Evolutionary conservation across 2,329 filamentous ascomycete species (phyloP).

Genomic region (Rutstroemia sp.): DNA sequence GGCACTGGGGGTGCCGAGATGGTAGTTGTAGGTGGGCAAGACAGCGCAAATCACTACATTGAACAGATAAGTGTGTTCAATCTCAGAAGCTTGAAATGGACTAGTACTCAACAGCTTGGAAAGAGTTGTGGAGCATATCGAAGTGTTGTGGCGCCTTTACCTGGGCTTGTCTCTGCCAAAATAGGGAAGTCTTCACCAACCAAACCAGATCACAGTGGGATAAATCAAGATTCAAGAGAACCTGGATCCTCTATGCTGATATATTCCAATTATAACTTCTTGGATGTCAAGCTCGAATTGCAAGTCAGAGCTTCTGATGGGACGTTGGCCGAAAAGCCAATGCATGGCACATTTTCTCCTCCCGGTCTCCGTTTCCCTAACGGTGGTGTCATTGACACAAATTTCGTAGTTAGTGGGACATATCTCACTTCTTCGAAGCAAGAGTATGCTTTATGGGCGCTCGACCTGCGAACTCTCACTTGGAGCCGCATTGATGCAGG

Average conservation of each 20-base stretch:
- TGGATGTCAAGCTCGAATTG: conserved; percentile 92
- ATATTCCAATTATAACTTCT: conserved; percentile 98
- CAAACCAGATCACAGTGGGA: conserved; percentile 34
- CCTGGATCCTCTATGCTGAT: conserved; percentile 76
- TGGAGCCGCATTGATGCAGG: conserved; percentile 97
- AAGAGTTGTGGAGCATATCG: conserved; percentile 95
- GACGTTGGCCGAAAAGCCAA: conserved; percentile 74
- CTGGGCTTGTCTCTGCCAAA: conserved; percentile 54
- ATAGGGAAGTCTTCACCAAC: conserved; percentile 51
- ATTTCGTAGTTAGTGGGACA: conserved; percentile 95
- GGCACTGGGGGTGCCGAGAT: conserved; percentile 91
- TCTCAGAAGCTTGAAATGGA: conserved; percentile 90
- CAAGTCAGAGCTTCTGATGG: conserved; percentile 84
- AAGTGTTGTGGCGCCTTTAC: conserved; percentile 84
- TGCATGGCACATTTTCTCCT: conserved; percentile 80
- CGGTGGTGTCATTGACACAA: conserved; percentile 87
- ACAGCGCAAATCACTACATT: conserved; percentile 97
- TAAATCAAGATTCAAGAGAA: conserved; percentile 47
- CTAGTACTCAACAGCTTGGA: conserved; percentile 75
- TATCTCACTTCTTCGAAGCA: conserved; percentile 97
- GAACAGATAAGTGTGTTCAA: conserved; percentile 99
- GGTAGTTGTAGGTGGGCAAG: conserved; percentile 93
- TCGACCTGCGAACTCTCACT: conserved; percentile 79
- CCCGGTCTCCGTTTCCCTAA: conserved; percentile 94
- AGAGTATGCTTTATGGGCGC: conserved; percentile 93